Conservation (phyloP, 2,329 filamentous ascomycete species). For the Aspergillus sp. region DNA sequence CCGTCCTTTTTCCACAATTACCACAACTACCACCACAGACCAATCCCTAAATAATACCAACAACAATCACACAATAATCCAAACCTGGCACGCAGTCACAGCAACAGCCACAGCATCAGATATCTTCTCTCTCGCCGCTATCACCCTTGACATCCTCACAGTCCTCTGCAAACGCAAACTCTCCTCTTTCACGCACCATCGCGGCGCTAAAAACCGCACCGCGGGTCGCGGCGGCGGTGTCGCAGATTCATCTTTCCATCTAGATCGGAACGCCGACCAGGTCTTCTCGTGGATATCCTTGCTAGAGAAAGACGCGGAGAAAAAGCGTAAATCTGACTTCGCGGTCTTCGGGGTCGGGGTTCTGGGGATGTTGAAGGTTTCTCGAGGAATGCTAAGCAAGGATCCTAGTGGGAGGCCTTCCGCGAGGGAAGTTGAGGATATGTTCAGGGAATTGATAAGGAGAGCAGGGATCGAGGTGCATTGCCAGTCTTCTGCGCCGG, state of each 20-base stretch:
- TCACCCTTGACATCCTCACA: conserved; percentile 54
- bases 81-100: conserved; percentile 34
- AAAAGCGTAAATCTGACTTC: conserved; percentile 34
- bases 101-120: conserved; percentile 40
- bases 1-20: conserved; percentile 7
- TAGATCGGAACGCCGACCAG: conserved; percentile 44
- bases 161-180: conserved; percentile 52
- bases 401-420: conserved; percentile 26
- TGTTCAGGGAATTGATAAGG: background rate
- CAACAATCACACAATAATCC: conserved; percentile 23
- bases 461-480: background rate
- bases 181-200: conserved; percentile 50
- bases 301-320: conserved; percentile 43
- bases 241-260: conserved; percentile 53
- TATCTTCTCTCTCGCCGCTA: conserved; percentile 53
- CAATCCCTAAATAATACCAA: conserved; percentile 26
- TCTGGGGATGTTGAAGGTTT: conserved; percentile 29
- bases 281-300: conserved; percentile 51
- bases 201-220: conserved; percentile 46
- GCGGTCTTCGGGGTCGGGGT: conserved; percentile 23
- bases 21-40: conserved; percentile 11
- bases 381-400: conserved; percentile 31
- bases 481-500: too few species aligned
- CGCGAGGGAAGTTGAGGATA: conserved; percentile 23
- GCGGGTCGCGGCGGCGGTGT: conserved; percentile 43